phyloP scores from a whole-genome alignment of 108 stramenopile species.

The Nitzschia sp. region DNA sequence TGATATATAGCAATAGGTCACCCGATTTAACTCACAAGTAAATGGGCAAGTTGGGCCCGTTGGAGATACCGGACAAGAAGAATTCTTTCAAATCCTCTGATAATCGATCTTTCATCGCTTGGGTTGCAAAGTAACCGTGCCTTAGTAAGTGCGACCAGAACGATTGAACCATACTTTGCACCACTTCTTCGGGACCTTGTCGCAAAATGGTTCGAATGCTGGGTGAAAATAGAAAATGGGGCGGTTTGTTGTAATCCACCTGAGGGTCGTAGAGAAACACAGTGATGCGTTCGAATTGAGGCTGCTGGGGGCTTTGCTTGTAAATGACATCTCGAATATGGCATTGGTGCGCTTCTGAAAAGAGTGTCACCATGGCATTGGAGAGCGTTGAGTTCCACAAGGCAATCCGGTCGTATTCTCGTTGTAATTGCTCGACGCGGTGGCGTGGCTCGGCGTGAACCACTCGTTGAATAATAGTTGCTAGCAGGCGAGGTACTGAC shows the following conservation, averaged over 20 bases:
- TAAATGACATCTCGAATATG: slow-evolving; percentile 41
- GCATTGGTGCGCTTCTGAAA: slow-evolving; percentile 25
- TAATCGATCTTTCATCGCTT: slow-evolving; percentile 35
- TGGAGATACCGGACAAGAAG: slow-evolving; percentile 40
- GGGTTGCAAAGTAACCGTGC: slow-evolving; percentile 52
- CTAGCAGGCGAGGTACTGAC: slow-evolving; percentile 4
- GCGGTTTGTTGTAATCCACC: slow-evolving; percentile 22
- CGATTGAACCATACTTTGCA: slow-evolving; percentile 44
- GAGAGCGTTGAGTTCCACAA: slow-evolving; percentile 52
- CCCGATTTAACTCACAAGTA: slow-evolving; percentile 31
- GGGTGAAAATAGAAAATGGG: slow-evolving; percentile 53
- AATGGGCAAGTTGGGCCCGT: neutral
- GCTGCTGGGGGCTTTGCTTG: slow-evolving; percentile 33
- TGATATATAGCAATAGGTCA: neutral
- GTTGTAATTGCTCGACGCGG: slow-evolving; percentile 45
- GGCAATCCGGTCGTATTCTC: slow-evolving; percentile 51
- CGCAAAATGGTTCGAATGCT: slow-evolving; percentile 28
- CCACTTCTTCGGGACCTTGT: slow-evolving; percentile 29
- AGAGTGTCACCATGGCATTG: slow-evolving; percentile 52
- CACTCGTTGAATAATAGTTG: neutral
- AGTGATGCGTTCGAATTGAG: slow-evolving; percentile 65
- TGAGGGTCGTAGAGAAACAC: slow-evolving; percentile 55
- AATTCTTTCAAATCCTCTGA: slow-evolving; percentile 27
- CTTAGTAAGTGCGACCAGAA: slow-evolving; percentile 54
- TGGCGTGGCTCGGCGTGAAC: neutral